These are phyloP conservation scores for Penicillium verrucosum DNA, from an alignment of 2,329 filamentous ascomycete genomes.

Conservation along the genomic window DNA sequence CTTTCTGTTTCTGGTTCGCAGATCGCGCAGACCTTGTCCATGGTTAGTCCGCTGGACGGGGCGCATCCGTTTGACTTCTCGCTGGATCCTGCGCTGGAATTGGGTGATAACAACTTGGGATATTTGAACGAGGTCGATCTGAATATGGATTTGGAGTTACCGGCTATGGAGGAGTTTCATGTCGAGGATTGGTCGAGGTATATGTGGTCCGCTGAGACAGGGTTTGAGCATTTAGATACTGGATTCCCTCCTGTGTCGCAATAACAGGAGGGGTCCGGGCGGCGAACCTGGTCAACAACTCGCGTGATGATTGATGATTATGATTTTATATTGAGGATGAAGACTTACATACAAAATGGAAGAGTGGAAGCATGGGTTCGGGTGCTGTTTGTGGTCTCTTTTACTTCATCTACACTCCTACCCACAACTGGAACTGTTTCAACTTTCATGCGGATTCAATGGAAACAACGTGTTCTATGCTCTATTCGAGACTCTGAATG, in stretches of 20 bases:
- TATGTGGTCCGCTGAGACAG: conserved; percentile 26
- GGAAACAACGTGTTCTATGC: conserved; percentile 4
- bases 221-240: conserved; percentile 26
- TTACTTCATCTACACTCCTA: background rate
- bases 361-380: background rate
- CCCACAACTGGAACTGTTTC: background rate
- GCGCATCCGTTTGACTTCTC: conserved; percentile 23
- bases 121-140: conserved; percentile 21
- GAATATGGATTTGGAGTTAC: conserved; percentile 21
- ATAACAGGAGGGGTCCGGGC: conserved; percentile 17
- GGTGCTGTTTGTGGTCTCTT: background rate
- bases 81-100: conserved; percentile 16
- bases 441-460: background rate
- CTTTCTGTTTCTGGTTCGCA: conserved; percentile 5
- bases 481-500: conserved; percentile 10
- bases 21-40: conserved; percentile 7
- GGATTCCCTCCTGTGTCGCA: conserved; percentile 15
- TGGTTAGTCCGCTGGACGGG: conserved; percentile 20
- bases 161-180: conserved; percentile 18
- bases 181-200: conserved; percentile 27
- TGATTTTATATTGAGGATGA: background rate
- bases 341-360: background rate
- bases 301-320: conserved; percentile 18
- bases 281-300: conserved; percentile 3
- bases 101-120: conserved; percentile 8